Conservation (phyloP, 345 rosid species). For the Hibiscus tridactylites region DNA sequence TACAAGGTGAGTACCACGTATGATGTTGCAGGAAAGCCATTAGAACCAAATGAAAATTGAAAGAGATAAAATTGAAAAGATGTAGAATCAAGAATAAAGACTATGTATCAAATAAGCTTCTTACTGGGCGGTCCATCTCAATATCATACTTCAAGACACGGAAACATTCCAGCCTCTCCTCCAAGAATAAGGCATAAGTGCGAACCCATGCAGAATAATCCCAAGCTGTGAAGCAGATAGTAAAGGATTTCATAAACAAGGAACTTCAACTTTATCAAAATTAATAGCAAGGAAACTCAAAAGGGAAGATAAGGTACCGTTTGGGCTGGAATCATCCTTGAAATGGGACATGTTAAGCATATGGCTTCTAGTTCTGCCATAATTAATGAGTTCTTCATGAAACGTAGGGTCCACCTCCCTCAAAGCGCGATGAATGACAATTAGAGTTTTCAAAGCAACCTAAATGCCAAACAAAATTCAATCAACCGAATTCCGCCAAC, state of each 20-base stretch:
- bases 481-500: background rate
- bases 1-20: background rate
- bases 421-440: slow-evolving; percentile 89
- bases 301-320: slow-evolving; percentile 36
- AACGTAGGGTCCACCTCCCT: slow-evolving; percentile 98
- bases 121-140: slow-evolving; percentile 82
- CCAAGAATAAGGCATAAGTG: slow-evolving; percentile 79
- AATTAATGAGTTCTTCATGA: slow-evolving; percentile 90
- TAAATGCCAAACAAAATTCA: slow-evolving; percentile 18
- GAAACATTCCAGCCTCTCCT: slow-evolving; percentile 90
- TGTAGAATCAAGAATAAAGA: slow-evolving; percentile 6
- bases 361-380: slow-evolving; percentile 83
- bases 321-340: slow-evolving; percentile 95
- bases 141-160: slow-evolving; percentile 86
- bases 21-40: background rate
- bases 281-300: background rate
- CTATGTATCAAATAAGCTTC: slow-evolving; percentile 12
- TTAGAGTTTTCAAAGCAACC: slow-evolving; percentile 93
- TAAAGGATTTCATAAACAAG: slow-evolving; percentile 13
- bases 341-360: slow-evolving; percentile 98
- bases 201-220: slow-evolving; percentile 96
- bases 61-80: background rate
- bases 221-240: slow-evolving; percentile 59
- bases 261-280: background rate
- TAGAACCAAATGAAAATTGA: background rate